Base-by-base conservation (phyloP, 352 stramenopile species). In the Globisporangium orthogonon region DNA sequence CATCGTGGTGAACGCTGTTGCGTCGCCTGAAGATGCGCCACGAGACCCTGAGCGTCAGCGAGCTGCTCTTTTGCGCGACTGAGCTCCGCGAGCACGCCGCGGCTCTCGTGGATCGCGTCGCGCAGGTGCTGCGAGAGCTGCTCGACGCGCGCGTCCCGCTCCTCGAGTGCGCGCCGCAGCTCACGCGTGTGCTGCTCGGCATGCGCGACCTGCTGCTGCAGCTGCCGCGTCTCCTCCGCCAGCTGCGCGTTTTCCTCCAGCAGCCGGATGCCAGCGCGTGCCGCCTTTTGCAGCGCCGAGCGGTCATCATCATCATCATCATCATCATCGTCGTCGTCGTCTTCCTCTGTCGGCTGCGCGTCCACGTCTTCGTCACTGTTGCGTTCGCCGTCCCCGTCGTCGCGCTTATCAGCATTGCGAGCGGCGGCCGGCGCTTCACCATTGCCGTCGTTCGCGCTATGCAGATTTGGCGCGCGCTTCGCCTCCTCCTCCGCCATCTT, bases 231-330 rank as follows among this genome's bases (percentile, higher is more conserved):
- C 48, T 89, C 79, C 39, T 88, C 77, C 10, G 70, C 65, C 29
- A 90, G 73, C 46, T 87, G 77, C 35, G 69, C 75, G 56, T 90
- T 88, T 55, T 90, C 80, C 52, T 88, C 80, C 28, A 90, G 35
- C 43, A 90, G 62, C 15, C 72, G 74, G 51, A 90, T 90, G 3
- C 79, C 79, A 18, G 79, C 79, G 53, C 79, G 71, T 39, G 79
- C 79, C 0, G 79, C 79, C 49, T 79, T 74, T 46, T 83, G 62
- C 3, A 88, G 71, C 56, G 80, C 75, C 7, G 74, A 70, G 37
- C 71, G 65, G 2, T 78, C 44, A 14, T 52, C 66, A 5, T 74
- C 65, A 3, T 70, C 66, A 5, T 74, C 65, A 3, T 70, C 71
- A 1, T 64, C 63, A 0, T 74, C 61, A 1, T 64, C 46, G 1